Conservation (phyloP, 179 eudicot species). For the Actinidia polygama region DNA sequence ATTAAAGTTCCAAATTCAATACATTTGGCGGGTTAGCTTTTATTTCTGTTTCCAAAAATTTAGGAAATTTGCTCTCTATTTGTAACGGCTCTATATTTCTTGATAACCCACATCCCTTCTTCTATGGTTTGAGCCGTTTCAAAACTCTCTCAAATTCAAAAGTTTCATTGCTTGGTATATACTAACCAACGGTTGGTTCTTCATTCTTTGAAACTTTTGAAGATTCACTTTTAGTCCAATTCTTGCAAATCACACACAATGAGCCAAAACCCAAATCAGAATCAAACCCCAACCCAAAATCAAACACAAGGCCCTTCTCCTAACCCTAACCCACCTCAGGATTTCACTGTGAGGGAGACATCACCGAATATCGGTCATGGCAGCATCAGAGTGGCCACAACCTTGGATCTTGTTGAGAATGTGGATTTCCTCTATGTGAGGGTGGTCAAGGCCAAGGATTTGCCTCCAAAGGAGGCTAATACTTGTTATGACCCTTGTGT, state of each 20-base stretch:
- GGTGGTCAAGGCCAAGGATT: constrained; percentile 69
- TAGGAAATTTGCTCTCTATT: not conserved
- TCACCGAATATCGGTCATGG: not conserved
- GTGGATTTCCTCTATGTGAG: constrained; percentile 62
- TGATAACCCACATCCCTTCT: not conserved
- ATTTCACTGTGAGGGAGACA: constrained; percentile 9
- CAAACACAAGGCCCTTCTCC: not conserved
- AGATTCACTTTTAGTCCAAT: not conserved
- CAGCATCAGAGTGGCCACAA: constrained; percentile 43
- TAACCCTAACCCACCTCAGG: not conserved
- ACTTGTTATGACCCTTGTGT: constrained; percentile 61
- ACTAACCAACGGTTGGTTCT: not conserved
- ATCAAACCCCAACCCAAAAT: not conserved
- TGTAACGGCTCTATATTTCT: not conserved
- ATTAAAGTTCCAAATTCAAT: not conserved
- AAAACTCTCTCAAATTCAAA: not conserved
- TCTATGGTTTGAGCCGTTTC: not conserved
- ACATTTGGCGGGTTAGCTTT: not conserved
- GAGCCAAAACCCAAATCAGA: not conserved
- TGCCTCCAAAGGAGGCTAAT: constrained; percentile 41
- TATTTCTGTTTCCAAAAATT: not conserved
- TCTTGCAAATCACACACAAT: not conserved
- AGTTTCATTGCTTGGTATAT: not conserved
- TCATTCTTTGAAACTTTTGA: too few species aligned
- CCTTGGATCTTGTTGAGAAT: constrained; percentile 69